phyloP scores from a whole-genome alignment of 371 early-diverging fungal genomes.

The Circinella umbellata region DNA sequence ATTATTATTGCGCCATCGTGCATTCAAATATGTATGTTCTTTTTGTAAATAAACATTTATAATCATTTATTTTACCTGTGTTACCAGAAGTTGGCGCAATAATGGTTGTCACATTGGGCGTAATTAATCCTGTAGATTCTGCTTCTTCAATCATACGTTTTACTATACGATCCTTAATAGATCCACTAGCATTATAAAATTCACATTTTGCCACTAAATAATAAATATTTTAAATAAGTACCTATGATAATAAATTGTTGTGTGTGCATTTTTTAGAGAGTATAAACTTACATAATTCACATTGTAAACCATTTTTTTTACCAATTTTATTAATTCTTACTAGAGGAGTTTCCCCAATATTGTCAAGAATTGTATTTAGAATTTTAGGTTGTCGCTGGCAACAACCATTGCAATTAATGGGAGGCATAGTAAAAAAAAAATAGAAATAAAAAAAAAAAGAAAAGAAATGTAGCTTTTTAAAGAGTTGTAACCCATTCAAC shows the following conservation, averaged over 20 bases:
- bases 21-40: not conserved
- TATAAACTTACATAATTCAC: constrained; percentile 85
- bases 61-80: constrained; percentile 63
- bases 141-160: constrained; percentile 95
- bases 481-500: too few relatives aligned
- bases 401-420: too few relatives aligned
- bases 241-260: not conserved
- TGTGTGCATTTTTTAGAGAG: too few relatives aligned
- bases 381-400: constrained; percentile 60
- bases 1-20: not conserved
- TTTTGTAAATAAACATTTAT: not conserved
- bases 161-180: constrained; percentile 97
- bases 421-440: too few relatives aligned
- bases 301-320: constrained; percentile 85
- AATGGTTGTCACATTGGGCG: constrained; percentile 88
- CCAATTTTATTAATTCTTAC: constrained; percentile 89
- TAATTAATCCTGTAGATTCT: constrained; percentile 87
- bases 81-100: constrained; percentile 98
- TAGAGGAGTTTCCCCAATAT: constrained; percentile 96
- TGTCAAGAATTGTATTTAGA: constrained; percentile 82
- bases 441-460: too few relatives aligned
- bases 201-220: constrained; percentile 98
- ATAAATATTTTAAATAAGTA: too few relatives aligned
- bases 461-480: too few relatives aligned
- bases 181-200: constrained; percentile 98